Base-by-base conservation (phyloP, 495 filamentous ascomycete species). In the Thozetella sp. region DNA sequence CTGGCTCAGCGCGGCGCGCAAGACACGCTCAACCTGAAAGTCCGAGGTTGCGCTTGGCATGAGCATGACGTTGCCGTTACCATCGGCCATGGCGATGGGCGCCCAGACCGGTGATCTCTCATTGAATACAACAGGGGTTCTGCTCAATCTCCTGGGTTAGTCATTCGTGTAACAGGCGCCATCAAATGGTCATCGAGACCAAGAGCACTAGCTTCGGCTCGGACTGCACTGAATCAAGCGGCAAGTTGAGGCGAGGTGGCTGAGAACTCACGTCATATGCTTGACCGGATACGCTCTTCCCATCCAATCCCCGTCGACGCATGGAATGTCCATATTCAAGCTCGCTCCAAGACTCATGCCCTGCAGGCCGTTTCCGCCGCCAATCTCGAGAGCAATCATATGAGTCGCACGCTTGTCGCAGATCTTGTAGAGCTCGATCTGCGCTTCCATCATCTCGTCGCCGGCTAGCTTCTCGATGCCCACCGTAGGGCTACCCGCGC, bases 281-380 rank as follows among this genome's bases (percentile, higher is more conserved):
- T 82, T 77, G 2, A 78, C 81, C 0, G 82, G 83, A 63, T 85
- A 86, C 20, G 83, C 83, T 11, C 83, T 63, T 1, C 80, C 83
- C 77, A 86, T 85, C 78, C 79, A 84, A 60, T 85, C 83, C 26
- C 77, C 81, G 53, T 84, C 83, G 0, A 86, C 77, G 15, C 73
- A 75, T 1, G 83, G 82, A 0, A 82, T 26, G 53, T 85, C 63
- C 69, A 84, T 76, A 51, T 79, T 79, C 2, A 67, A 65, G 27
- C 74, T 78, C 0, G 77, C 75, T 1, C 76, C 82, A 10, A 83
- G 72, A 6, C 84, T 77, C 67, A 86, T 69, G 22, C 78, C 78
- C 63, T 85, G 78, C 19, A 86, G 70, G 3, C 80, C 81, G 55
- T 86, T 86, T 3, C 73, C 71, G 52, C 83, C 83, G 34, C 83